Evolutionary conservation across 78 protist genomes (phyloP).

Genomic region (Mantamonas sphyraenae): DNA sequence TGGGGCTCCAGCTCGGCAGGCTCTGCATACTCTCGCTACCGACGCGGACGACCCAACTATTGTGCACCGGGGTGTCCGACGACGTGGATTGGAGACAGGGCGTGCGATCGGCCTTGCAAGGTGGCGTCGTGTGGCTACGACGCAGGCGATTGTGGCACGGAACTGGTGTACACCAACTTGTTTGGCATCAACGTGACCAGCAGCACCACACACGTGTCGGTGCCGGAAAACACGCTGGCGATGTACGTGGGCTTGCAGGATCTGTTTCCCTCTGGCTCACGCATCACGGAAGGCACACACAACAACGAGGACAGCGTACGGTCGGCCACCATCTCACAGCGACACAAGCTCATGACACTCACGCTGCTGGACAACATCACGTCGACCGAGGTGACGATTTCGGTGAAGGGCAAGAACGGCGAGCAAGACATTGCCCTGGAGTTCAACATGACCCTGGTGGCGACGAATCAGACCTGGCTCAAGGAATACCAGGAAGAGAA

Average conservation of each 20-base stretch:
- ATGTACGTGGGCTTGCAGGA: too few relatives aligned
- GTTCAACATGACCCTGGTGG: slow-evolving; percentile 25
- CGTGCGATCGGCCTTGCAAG: slow-evolving; percentile 84
- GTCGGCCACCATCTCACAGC: slow-evolving; percentile 56
- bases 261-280: slow-evolving; percentile 22
- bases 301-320: slow-evolving; percentile 39
- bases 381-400: slow-evolving; percentile 4
- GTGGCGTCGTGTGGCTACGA: slow-evolving; percentile 68
- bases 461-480: neutral
- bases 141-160: slow-evolving; percentile 81
- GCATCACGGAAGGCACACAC: slow-evolving; percentile 43
- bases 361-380: slow-evolving; percentile 46
- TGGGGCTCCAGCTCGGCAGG: neutral
- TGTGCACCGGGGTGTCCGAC: too few relatives aligned
- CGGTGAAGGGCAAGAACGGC: slow-evolving; percentile 11
- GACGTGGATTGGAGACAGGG: slow-evolving; percentile 86
- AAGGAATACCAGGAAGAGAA: too few relatives aligned
- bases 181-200: slow-evolving; percentile 4
- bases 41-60: too few relatives aligned
- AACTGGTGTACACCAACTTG: neutral
- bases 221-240: too few relatives aligned
- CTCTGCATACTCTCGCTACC: too few relatives aligned
- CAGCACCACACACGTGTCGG: too few relatives aligned
- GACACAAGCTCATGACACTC: slow-evolving; percentile 47
- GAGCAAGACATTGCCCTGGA: slow-evolving; percentile 3